Percentiles rank a stretch among this genome's conserved stretches.
phyloP scores from a whole-genome alignment of 2,329 filamentous ascomycete species.

The Hymenoscyphus fructigenus region DNA sequence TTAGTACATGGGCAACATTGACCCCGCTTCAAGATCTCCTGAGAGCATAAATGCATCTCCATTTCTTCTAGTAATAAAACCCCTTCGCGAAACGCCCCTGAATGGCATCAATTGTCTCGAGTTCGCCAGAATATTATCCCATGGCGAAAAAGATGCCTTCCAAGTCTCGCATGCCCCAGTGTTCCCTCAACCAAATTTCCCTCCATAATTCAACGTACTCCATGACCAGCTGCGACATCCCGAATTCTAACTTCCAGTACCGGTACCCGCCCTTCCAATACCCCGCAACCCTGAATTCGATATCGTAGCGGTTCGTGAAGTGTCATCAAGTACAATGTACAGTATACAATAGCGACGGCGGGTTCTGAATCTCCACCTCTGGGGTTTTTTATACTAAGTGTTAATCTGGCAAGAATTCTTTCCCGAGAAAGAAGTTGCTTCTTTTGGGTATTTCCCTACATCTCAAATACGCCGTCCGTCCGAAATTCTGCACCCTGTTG shows the following conservation, averaged over 20 bases:
- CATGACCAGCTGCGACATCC: background rate
- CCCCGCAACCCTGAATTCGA: background rate
- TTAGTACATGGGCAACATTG: background rate
- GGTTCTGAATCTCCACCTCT: background rate
- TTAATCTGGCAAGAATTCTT: background rate
- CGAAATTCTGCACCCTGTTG: background rate
- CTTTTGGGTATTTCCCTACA: constrained; percentile 2
- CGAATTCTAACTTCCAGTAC: background rate
- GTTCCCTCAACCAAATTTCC: background rate
- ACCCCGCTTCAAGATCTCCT: background rate
- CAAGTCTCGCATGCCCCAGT: background rate
- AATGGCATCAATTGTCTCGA: background rate
- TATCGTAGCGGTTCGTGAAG: constrained; percentile 13
- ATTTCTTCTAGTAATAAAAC: background rate
- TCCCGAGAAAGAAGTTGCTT: background rate
- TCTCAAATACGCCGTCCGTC: background rate
- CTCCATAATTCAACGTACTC: background rate
- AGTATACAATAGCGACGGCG: constrained; percentile 15
- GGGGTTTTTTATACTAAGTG: background rate
- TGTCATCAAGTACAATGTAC: constrained; percentile 14
- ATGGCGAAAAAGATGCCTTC: background rate
- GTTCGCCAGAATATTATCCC: background rate
- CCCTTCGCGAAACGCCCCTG: background rate
- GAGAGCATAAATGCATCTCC: background rate
- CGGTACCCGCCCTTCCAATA: background rate